These are phyloP conservation scores for Nepenthes gracilis DNA, from an alignment of 148 eudicot genomes.

Conservation along the genomic window DNA sequence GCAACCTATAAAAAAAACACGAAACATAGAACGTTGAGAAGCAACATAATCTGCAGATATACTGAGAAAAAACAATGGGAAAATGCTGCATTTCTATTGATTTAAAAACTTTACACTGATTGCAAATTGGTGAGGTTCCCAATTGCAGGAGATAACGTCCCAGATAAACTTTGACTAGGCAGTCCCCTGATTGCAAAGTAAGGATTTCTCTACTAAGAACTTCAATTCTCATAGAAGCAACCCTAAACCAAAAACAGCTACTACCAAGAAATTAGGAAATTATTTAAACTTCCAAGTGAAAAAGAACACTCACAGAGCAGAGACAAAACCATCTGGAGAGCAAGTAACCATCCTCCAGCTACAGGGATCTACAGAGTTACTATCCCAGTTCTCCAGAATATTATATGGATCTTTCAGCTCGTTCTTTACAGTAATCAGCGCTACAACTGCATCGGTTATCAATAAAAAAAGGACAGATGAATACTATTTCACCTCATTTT, in stretches of 20 bases:
- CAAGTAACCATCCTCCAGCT: conserved; percentile 96
- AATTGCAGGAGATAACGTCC: conserved; percentile 69
- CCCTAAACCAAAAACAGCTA: no score
- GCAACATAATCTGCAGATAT: not conserved
- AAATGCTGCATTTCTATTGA: no score
- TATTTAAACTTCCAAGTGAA: no score
- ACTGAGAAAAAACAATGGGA: no score
- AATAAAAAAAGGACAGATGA: not conserved
- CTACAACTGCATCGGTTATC: conserved; percentile 55
- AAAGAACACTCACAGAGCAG: conserved; percentile 51
- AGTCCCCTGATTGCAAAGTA: conserved; percentile 43
- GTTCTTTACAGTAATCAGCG: conserved; percentile 62
- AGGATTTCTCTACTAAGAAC: not conserved
- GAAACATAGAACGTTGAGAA: not conserved
- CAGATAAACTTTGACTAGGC: conserved; percentile 81
- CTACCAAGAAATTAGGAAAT: no score
- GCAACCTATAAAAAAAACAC: conserved; percentile 30
- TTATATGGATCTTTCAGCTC: conserved; percentile 58
- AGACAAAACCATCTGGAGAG: conserved; percentile 52
- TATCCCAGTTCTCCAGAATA: conserved; percentile 80
- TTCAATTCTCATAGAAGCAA: no score
- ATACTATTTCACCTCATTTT: not conserved
- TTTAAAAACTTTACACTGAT: conserved; percentile 45
- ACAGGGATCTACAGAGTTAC: conserved; percentile 85
- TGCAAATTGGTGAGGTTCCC: conserved; percentile 76